These are phyloP conservation scores for Cephaloascus albidus DNA, from an alignment of 805 yeast genomes.

Conservation along the genomic window DNA sequence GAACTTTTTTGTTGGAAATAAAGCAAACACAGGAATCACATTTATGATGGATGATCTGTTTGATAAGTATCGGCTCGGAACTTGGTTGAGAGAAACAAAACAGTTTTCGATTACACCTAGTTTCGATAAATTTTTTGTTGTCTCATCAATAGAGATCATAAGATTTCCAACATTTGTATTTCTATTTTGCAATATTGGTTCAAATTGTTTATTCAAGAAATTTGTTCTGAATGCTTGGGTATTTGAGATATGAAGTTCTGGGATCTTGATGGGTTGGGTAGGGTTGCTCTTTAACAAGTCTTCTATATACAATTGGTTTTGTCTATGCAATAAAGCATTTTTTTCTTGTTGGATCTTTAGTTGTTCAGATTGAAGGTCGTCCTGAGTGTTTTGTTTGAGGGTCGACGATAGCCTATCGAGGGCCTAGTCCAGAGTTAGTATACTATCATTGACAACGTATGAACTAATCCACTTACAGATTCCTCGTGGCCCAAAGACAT, in stretches of 20 bases:
- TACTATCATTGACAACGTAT: background rate
- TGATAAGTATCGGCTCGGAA: slow-evolving; percentile 2
- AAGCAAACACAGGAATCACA: slow-evolving; percentile 26
- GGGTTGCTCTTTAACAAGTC: slow-evolving; percentile 16
- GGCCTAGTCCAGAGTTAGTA: background rate
- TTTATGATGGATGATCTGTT: slow-evolving; percentile 8
- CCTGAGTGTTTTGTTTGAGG: slow-evolving; percentile 9
- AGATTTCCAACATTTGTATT: slow-evolving; percentile 29
- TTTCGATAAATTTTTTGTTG: slow-evolving; percentile 32
- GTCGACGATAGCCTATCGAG: background rate
- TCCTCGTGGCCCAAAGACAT: slow-evolving; percentile 20
- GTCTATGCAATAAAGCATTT: slow-evolving; percentile 11
- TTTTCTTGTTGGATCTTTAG: slow-evolving; percentile 15
- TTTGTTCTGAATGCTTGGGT: slow-evolving; percentile 33
- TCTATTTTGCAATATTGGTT: slow-evolving; percentile 31
- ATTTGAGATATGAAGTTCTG: slow-evolving; percentile 38
- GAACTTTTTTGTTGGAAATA: slow-evolving; percentile 56
- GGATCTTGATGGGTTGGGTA: slow-evolving; percentile 31
- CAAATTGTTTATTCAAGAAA: slow-evolving; percentile 36
- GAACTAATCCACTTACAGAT: slow-evolving; percentile 16
- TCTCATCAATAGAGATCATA: slow-evolving; percentile 29
- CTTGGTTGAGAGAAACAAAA: slow-evolving; percentile 3
- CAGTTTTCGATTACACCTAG: slow-evolving; percentile 30
- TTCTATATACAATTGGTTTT: slow-evolving; percentile 15
- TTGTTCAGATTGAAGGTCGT: slow-evolving; percentile 8